Percentiles rank a stretch among this genome's conserved stretches.
Evolutionary conservation across 2,329 filamentous ascomycete species (phyloP).

Genomic region (Botrytis cinerea): DNA sequence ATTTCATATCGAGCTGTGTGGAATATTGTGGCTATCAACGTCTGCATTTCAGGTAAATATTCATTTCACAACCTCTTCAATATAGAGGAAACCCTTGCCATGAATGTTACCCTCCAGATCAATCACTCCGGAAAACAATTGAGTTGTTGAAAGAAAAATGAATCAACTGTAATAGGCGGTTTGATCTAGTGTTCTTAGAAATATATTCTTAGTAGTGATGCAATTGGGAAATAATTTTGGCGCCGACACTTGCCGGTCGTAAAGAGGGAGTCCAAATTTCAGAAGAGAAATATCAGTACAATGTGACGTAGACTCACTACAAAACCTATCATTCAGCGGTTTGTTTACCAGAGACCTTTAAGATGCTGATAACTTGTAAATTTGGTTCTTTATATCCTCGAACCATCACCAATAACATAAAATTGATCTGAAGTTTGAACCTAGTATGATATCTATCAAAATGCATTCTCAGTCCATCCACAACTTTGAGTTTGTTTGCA

Average conservation of each 20-base stretch:
- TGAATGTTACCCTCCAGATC: not conserved
- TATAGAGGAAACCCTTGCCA: not conserved
- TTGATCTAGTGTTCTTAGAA: no score
- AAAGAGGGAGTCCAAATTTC: not conserved
- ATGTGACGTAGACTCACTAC: not conserved
- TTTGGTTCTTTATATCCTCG: not conserved
- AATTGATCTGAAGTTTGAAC: not conserved
- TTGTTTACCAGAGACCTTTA: not conserved
- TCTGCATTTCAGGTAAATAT: not conserved
- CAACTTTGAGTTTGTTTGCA: not conserved
- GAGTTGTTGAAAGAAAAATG: no score
- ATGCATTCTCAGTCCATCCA: not conserved
- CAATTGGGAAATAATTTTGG: not conserved
- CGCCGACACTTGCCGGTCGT: not conserved
- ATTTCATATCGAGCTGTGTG: not conserved
- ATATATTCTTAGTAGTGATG: not conserved
- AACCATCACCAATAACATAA: not conserved
- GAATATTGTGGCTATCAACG: not conserved
- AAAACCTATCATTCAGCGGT: not conserved
- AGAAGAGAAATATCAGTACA: not conserved
- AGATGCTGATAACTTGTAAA: not conserved
- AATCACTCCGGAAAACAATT: no score
- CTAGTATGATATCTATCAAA: not conserved
- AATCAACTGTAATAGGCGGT: rapidly evolving
- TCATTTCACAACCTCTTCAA: not conserved